These are phyloP conservation scores for Pseudogymnoascus sp. DNA, from an alignment of 2,329 filamentous ascomycete species.

Conservation along the genomic window DNA sequence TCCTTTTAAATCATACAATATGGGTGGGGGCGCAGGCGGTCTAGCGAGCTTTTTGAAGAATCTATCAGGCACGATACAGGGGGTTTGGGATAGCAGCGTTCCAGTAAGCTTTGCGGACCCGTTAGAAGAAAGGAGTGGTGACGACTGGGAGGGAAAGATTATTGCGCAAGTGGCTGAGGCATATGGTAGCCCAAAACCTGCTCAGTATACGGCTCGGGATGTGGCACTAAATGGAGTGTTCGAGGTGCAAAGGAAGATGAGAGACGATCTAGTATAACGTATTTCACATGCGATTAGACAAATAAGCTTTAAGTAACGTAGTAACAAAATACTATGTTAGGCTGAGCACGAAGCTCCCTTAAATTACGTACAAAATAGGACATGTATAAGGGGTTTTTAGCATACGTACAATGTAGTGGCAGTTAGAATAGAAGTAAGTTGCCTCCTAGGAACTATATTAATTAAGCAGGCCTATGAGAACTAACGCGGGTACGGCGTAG, in stretches of 20 bases:
- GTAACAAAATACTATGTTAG: not conserved
- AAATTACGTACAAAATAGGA: too few relatives aligned
- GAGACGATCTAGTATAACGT: not conserved
- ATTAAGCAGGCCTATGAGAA: too few relatives aligned
- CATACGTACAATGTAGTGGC: too few relatives aligned
- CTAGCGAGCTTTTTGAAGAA: constrained; percentile 46
- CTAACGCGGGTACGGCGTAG: too few relatives aligned
- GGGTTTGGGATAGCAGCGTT: constrained; percentile 38
- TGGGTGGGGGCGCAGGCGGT: constrained; percentile 47
- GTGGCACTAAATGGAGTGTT: not conserved
- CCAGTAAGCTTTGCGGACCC: constrained; percentile 21
- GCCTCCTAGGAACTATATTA: too few relatives aligned
- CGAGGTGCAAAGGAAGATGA: not conserved
- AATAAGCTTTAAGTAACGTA: not conserved
- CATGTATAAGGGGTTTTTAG: too few relatives aligned
- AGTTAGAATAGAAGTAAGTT: too few relatives aligned
- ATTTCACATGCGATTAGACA: not conserved
- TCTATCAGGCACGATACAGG: constrained; percentile 46
- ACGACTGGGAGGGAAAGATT: constrained; percentile 39
- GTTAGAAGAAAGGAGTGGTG: constrained; percentile 33
- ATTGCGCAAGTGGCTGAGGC: constrained; percentile 37
- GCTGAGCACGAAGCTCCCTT: not conserved
- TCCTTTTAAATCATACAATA: constrained; percentile 51
- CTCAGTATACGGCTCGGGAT: not conserved
- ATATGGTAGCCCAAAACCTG: constrained; percentile 32